phyloP scores from a whole-genome alignment of 78 protist species.

The Andalucia godoyi region DNA sequence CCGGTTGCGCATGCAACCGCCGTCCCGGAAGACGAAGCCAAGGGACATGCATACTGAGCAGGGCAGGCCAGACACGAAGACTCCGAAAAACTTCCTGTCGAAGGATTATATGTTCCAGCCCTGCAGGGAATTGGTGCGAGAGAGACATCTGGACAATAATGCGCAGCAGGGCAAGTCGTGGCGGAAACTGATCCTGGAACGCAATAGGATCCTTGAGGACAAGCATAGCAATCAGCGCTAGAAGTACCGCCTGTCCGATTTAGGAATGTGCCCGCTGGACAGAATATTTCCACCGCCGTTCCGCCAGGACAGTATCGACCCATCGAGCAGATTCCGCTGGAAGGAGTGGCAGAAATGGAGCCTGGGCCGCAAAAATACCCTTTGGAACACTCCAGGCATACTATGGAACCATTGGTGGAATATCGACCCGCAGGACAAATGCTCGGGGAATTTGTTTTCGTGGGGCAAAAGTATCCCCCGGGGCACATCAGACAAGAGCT shows the following conservation, averaged over 20 bases:
- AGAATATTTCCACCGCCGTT: not conserved
- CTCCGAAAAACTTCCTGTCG: not conserved
- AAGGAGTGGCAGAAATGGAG: slow-evolving; percentile 6
- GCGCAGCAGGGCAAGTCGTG: slow-evolving; percentile 8
- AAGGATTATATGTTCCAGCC: slow-evolving; percentile 5
- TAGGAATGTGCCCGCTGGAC: slow-evolving; percentile 7
- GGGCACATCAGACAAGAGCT: too few species aligned
- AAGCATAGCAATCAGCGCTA: slow-evolving; percentile 5
- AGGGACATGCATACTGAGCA: not conserved
- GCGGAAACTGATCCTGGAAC: not conserved
- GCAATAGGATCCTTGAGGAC: not conserved
- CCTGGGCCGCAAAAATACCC: too few species aligned
- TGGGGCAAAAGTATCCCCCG: too few species aligned
- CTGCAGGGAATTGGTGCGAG: not conserved
- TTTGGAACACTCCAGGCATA: too few species aligned
- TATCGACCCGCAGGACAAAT: too few species aligned
- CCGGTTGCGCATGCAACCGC: slow-evolving; percentile 21
- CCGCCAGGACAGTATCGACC: slow-evolving; percentile 35
- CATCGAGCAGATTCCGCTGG: not conserved
- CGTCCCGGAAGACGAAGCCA: not conserved
- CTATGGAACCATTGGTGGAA: too few species aligned
- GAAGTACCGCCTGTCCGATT: not conserved
- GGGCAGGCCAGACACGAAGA: not conserved
- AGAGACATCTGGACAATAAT: slow-evolving; percentile 11
- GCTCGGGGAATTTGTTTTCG: too few species aligned